Evolutionary conservation across 164 flowering plant species (phyloP).

Genomic region (Santalum album): DNA sequence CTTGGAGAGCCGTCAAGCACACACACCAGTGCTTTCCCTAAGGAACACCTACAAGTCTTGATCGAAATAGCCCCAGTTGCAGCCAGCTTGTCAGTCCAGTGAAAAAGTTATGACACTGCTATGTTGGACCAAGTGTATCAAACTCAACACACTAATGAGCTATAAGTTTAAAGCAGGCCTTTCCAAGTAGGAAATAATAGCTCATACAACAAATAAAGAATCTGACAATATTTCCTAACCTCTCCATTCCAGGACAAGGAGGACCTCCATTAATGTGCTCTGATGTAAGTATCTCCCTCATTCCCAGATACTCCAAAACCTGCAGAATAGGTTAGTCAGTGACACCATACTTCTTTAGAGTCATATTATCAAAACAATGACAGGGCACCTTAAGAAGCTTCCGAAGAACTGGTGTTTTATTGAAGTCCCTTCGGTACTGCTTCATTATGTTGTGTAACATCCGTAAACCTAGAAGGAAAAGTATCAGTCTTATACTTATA

Average conservation of each 20-base stretch:
- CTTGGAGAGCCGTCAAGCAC: no score
- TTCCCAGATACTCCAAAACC: conserved; percentile 74
- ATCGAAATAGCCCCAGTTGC: no score
- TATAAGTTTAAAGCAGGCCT: background rate
- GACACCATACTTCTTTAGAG: background rate
- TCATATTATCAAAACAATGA: background rate
- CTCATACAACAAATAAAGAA: background rate
- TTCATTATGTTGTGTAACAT: conserved; percentile 96
- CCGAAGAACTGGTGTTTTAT: conserved; percentile 78
- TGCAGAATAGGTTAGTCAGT: conserved; percentile 18
- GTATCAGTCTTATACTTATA: background rate
- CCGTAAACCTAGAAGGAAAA: conserved; percentile 53
- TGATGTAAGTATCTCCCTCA: conserved; percentile 50
- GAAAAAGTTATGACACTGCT: no score
- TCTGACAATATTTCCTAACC: conserved; percentile 34
- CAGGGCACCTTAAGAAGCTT: conserved; percentile 84
- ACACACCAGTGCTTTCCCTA: no score
- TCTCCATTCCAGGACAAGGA: conserved; percentile 82
- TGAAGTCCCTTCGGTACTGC: conserved; percentile 62
- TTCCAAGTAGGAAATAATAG: background rate
- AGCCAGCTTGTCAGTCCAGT: no score
- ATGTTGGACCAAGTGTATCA: background rate
- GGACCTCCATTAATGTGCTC: conserved; percentile 73
- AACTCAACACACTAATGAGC: background rate
- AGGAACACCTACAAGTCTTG: no score